These are phyloP conservation scores for Talaromyces wortmannii DNA, from an alignment of 495 filamentous ascomycete species.

Conservation along the genomic window DNA sequence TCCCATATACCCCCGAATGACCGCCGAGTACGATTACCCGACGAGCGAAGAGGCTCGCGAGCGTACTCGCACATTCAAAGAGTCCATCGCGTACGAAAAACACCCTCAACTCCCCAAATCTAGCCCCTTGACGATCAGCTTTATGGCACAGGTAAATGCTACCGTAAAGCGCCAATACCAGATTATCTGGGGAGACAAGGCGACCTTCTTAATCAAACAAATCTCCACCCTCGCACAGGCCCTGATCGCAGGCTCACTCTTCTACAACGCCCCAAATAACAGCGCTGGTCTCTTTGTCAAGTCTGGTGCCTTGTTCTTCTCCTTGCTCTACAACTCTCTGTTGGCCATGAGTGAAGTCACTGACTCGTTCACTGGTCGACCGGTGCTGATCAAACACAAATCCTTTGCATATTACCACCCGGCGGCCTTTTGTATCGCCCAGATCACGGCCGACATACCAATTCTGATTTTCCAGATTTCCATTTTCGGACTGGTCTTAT, in stretches of 20 bases:
- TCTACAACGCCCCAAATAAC: slow-evolving; percentile 29
- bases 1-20: slow-evolving; percentile 21
- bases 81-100: slow-evolving; percentile 36
- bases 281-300: slow-evolving; percentile 44
- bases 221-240: slow-evolving; percentile 32
- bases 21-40: slow-evolving; percentile 44
- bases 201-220: slow-evolving; percentile 54
- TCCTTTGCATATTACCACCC: slow-evolving; percentile 70
- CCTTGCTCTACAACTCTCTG: slow-evolving; percentile 66
- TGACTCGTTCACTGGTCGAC: slow-evolving; percentile 59
- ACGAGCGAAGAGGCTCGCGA: slow-evolving; percentile 31
- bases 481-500: slow-evolving; percentile 63
- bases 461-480: slow-evolving; percentile 56
- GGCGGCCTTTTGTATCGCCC: slow-evolving; percentile 62
- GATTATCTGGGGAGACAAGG: slow-evolving; percentile 54
- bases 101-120: slow-evolving; percentile 28
- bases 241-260: slow-evolving; percentile 33
- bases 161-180: slow-evolving; percentile 49
- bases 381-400: slow-evolving; percentile 71
- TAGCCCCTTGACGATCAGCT: slow-evolving; percentile 51
- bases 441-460: slow-evolving; percentile 64
- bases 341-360: slow-evolving; percentile 67
- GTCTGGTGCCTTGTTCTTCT: slow-evolving; percentile 60
- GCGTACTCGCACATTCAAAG: slow-evolving; percentile 41
- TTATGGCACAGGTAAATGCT: slow-evolving; percentile 50